Evolutionary conservation across 805 yeast species (phyloP).

Genomic region (Ogataea chonburiensis): DNA sequence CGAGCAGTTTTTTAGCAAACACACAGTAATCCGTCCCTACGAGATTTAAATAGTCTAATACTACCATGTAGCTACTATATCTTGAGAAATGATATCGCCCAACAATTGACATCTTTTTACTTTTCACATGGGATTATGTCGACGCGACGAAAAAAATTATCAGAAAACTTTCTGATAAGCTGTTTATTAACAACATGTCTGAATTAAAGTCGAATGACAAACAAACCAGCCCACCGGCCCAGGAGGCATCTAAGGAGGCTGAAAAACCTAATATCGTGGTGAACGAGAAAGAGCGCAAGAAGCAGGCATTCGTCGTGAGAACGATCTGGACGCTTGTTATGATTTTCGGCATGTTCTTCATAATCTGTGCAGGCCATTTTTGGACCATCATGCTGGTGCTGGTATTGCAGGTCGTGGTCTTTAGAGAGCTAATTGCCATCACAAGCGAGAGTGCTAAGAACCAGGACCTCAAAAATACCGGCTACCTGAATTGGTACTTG

Average conservation of each 20-base stretch:
- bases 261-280: slow-evolving; percentile 19
- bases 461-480: slow-evolving; percentile 79
- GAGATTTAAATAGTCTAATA: not conserved
- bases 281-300: slow-evolving; percentile 60
- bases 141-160: slow-evolving; percentile 9
- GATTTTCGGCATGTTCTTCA: slow-evolving; percentile 69
- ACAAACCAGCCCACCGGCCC: slow-evolving; percentile 3
- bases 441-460: slow-evolving; percentile 78
- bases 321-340: slow-evolving; percentile 92
- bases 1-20: not conserved
- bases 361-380: slow-evolving; percentile 81
- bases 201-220: slow-evolving; percentile 5
- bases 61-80: not conserved
- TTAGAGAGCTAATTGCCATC: slow-evolving; percentile 84
- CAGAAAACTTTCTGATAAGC: slow-evolving; percentile 10
- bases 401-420: slow-evolving; percentile 75
- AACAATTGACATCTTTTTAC: slow-evolving; percentile 1
- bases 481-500: slow-evolving; percentile 90
- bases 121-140: slow-evolving; percentile 10
- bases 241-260: not conserved
- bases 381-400: slow-evolving; percentile 73
- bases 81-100: slow-evolving; percentile 1
- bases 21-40: not conserved
- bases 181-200: slow-evolving; percentile 7
- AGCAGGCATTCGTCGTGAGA: slow-evolving; percentile 80